These are phyloP conservation scores for Diaporthe vaccinii DNA, from an alignment of 2,329 filamentous ascomycete genomes.

Conservation along the genomic window DNA sequence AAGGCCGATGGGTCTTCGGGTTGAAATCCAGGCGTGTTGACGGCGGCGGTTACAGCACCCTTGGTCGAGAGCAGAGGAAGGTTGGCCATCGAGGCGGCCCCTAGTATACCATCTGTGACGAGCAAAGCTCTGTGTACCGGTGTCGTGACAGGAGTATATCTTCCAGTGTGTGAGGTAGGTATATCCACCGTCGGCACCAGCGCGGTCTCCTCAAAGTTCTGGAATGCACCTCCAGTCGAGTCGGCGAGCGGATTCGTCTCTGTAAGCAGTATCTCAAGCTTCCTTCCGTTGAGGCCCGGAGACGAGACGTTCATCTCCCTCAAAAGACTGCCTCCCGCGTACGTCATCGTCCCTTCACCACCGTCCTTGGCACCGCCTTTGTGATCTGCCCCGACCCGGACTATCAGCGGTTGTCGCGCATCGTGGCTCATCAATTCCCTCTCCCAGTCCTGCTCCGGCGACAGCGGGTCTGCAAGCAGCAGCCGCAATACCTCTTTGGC, in stretches of 20 bases:
- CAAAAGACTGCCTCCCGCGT: conserved; percentile 60
- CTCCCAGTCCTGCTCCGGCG: conserved; percentile 76
- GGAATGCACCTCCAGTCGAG: conserved; percentile 54
- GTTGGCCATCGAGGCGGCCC: conserved; percentile 68
- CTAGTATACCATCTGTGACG: conserved; percentile 79
- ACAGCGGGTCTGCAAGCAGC: conserved; percentile 78
- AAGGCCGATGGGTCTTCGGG: conserved; percentile 52
- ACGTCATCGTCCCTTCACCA: conserved; percentile 56
- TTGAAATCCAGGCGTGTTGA: conserved; percentile 67
- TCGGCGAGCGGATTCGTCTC: conserved; percentile 63
- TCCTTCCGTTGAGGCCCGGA: conserved; percentile 70
- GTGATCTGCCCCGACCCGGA: conserved; percentile 64
- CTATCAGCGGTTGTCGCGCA: conserved; percentile 69
- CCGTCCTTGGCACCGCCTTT: conserved; percentile 45
- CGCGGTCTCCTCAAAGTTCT: conserved; percentile 72
- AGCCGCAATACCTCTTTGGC: conserved; percentile 77
- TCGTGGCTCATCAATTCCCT: conserved; percentile 67
- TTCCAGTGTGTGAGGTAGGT: conserved; percentile 72
- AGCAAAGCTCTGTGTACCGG: conserved; percentile 88
- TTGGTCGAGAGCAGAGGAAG: conserved; percentile 55
- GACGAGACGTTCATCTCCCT: conserved; percentile 74
- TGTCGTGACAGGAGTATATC: conserved; percentile 77
- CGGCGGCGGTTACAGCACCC: conserved; percentile 65
- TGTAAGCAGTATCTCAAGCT: conserved; percentile 74
- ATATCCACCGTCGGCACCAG: conserved; percentile 84